phyloP scores from a whole-genome alignment of 371 early-diverging fungal species.

The Syncephalastrum sp. region DNA sequence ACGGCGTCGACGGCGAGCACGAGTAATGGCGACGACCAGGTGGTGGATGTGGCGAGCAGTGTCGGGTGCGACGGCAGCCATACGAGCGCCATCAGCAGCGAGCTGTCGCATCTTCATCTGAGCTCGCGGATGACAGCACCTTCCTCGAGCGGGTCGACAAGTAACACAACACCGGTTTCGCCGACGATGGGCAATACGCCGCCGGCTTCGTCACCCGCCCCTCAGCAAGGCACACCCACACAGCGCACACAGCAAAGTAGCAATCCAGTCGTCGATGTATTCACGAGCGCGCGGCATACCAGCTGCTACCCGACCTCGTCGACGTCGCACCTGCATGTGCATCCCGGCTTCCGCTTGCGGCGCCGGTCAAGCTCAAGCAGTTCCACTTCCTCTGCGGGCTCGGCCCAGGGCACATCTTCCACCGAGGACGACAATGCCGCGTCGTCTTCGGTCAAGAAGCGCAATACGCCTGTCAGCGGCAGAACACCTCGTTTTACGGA shows the following conservation, averaged over 20 bases:
- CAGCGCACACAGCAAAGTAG: conserved; percentile 1
- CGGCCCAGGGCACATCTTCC: conserved; percentile 6
- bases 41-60: background rate
- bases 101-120: conserved; percentile 19
- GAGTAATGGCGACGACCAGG: conserved; percentile 3
- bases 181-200: conserved; percentile 1
- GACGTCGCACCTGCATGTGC: conserved; percentile 23
- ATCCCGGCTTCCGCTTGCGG: conserved; percentile 20
- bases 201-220: background rate
- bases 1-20: background rate
- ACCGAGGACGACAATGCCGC: conserved; percentile 11
- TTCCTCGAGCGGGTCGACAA: no score
- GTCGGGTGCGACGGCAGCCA: conserved; percentile 4
- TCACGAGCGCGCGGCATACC: conserved; percentile 3
- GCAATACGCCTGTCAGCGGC: conserved; percentile 11
- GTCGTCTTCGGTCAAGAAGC: conserved; percentile 16
- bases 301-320: conserved; percentile 14
- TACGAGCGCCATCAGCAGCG: conserved; percentile 13
- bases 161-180: conserved; percentile 1
- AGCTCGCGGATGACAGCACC: background rate
- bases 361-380: conserved; percentile 40
- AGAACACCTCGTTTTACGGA: conserved; percentile 6
- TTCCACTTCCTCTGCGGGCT: conserved; percentile 28
- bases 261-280: conserved; percentile 8
- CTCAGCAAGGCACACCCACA: conserved; percentile 6